Base-by-base conservation (phyloP, 768 basidiomycete genomes). In the Termitomyces sp. region DNA sequence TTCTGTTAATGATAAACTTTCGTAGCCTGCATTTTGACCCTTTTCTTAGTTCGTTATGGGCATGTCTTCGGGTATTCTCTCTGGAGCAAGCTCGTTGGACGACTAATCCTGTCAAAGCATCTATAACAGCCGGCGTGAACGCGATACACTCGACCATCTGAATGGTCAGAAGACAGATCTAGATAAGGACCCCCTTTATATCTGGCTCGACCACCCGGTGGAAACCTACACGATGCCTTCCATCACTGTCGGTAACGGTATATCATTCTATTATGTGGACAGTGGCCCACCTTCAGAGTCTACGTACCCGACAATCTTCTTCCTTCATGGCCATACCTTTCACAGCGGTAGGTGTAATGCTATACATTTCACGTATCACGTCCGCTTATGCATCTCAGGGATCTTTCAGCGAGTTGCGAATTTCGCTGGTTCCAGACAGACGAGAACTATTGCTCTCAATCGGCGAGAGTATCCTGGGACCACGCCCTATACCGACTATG, bases 381-480 rank as follows among this genome's bases (percentile, higher is more conserved):
- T 32, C 12, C 24, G 7, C 50, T 44, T n/a, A 46, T 7, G 8
- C 16, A 24, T 40, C 35, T 32, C 46, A 74, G 73, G 69, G 1
- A 63, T 66, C 13, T 74, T 74, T 45, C 63, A 60, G 53, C 66
- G 65, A 42, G 66, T 74, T 38, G 52, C 60, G 20, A 58, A 63
- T 2, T 35, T 65, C 7, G 72, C 71, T 0, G 2, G 32, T 18
- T 56, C 68, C 12, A 58, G 61, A 39, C 61, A 59, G 12, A 55
- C 72, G 20, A 71, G 76, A 13, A 44, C 72, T 7, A 70, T 77
- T 32, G 60, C 62, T 18, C 53, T 75, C n/a, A 76, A 76, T 51
- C 71, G 75, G n/a, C 71, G 76, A 7, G 67, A 71, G 42, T 76
- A 76, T 56, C 71, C 70, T 0, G 72, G 71, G 2, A 71, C 74